Evolutionary conservation across 2,329 filamentous ascomycete genomes (phyloP).

Genomic region (Fonsecaea monophora): DNA sequence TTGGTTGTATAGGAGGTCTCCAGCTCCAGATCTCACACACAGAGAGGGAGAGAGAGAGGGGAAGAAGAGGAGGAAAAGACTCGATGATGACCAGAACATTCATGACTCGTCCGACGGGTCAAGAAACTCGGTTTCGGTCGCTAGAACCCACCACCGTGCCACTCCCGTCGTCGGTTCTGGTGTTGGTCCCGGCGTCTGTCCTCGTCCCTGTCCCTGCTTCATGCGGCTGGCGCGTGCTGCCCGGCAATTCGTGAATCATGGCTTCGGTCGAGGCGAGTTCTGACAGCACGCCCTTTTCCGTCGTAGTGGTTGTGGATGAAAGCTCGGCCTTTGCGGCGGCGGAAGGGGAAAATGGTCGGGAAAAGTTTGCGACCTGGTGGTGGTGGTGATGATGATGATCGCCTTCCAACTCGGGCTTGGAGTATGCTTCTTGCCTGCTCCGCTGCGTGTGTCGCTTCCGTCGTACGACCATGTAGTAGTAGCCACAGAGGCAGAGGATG

Average conservation of each 20-base stretch:
- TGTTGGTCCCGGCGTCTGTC: too few relatives aligned
- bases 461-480: not conserved
- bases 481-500: constrained; percentile 2
- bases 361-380: not conserved
- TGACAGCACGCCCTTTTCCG: not conserved
- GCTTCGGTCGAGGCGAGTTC: not conserved
- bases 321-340: not conserved
- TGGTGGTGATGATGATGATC: not conserved
- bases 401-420: constrained; percentile 9
- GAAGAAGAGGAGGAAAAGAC: too few relatives aligned
- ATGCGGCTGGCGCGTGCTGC: constrained; percentile 3
- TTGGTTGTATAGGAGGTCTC: too few relatives aligned
- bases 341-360: too few relatives aligned
- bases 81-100: too few relatives aligned
- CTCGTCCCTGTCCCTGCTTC: not conserved
- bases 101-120: not conserved
- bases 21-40: too few relatives aligned
- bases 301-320: not conserved
- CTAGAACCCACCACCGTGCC: not conserved
- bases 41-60: too few relatives aligned
- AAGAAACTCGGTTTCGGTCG: not conserved
- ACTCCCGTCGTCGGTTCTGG: not conserved
- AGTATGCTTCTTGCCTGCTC: not conserved
- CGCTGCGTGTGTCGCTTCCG: not conserved
- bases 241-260: constrained; percentile 6